Evolutionary conservation across 2,329 filamentous ascomycete genomes (phyloP).

Genomic region (Macrophomina tecta): DNA sequence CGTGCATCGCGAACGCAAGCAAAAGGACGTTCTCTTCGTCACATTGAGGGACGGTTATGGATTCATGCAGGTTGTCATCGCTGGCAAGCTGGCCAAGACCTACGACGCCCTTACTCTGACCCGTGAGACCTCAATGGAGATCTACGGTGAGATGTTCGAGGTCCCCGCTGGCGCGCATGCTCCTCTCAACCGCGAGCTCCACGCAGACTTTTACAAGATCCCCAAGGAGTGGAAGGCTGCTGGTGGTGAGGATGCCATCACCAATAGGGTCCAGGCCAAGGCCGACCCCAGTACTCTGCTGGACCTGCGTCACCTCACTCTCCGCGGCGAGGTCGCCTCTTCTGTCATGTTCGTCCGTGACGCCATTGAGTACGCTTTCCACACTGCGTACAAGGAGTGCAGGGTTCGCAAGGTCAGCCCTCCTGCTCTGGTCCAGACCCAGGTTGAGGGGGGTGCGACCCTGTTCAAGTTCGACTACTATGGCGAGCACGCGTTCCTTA

Average conservation of each 20-base stretch:
- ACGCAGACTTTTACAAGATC: slow-evolving; percentile 87
- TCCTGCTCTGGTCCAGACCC: slow-evolving; percentile 90
- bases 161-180: slow-evolving; percentile 80
- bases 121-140: slow-evolving; percentile 83
- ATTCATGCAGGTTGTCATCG: slow-evolving; percentile 82
- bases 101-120: slow-evolving; percentile 88
- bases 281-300: slow-evolving; percentile 75
- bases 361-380: slow-evolving; percentile 80
- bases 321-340: slow-evolving; percentile 84
- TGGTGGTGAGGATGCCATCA: slow-evolving; percentile 88
- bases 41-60: slow-evolving; percentile 86
- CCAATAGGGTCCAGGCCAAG: slow-evolving; percentile 76
- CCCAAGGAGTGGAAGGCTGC: slow-evolving; percentile 72
- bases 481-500: slow-evolving; percentile 87
- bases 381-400: slow-evolving; percentile 76
- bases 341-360: slow-evolving; percentile 87
- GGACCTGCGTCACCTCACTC: slow-evolving; percentile 81
- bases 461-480: slow-evolving; percentile 92
- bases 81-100: slow-evolving; percentile 84
- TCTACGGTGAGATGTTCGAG: slow-evolving; percentile 82
- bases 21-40: slow-evolving; percentile 86
- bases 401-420: slow-evolving; percentile 83
- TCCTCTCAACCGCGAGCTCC: slow-evolving; percentile 83
- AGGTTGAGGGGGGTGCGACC: slow-evolving; percentile 90
- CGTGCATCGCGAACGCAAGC: slow-evolving; percentile 79